Evolutionary conservation across 768 basidiomycete species (phyloP).

Genomic region (Leccinum broughii): DNA sequence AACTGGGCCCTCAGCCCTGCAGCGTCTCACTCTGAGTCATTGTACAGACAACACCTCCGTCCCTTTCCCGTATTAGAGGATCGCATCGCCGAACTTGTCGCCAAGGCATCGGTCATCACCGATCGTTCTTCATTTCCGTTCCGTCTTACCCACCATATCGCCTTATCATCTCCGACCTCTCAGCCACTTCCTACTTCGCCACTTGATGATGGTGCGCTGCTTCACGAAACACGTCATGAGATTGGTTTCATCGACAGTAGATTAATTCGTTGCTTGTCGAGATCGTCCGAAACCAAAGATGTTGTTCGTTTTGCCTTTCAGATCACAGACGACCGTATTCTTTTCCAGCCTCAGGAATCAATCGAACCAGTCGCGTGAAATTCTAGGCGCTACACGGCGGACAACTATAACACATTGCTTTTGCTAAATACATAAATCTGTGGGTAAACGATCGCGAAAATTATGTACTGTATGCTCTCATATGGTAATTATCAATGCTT

Average conservation of each 20-base stretch:
- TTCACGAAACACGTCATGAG: conserved; percentile 20
- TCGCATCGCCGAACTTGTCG: conserved; percentile 14
- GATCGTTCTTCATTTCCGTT: conserved; percentile 27
- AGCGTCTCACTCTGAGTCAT: conserved; percentile 22
- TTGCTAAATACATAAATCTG: not conserved
- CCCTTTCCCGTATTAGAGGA: conserved; percentile 39
- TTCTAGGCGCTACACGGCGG: not conserved
- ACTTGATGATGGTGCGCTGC: conserved; percentile 16
- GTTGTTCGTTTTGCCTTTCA: conserved; percentile 24
- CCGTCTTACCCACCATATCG: conserved; percentile 41
- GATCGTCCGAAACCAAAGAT: conserved; percentile 26
- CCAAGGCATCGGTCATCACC: conserved; percentile 11
- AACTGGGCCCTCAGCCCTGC: conserved; percentile 56
- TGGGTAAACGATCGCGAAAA: conserved; percentile 2
- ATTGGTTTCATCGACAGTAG: conserved; percentile 20
- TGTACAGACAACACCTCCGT: conserved; percentile 55
- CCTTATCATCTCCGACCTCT: conserved; percentile 32
- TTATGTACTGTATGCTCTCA: conserved; percentile 11
- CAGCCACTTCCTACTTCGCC: conserved; percentile 13
- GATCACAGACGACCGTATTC: conserved; percentile 23
- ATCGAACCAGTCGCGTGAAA: not conserved
- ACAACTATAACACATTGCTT: conserved; percentile 9
- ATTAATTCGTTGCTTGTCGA: conserved; percentile 30
- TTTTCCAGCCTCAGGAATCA: conserved; percentile 2
- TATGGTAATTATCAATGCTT: conserved; percentile 20